phyloP scores from a whole-genome alignment of 2,329 filamentous ascomycete genomes.

The Pestalotiopsis fici region DNA sequence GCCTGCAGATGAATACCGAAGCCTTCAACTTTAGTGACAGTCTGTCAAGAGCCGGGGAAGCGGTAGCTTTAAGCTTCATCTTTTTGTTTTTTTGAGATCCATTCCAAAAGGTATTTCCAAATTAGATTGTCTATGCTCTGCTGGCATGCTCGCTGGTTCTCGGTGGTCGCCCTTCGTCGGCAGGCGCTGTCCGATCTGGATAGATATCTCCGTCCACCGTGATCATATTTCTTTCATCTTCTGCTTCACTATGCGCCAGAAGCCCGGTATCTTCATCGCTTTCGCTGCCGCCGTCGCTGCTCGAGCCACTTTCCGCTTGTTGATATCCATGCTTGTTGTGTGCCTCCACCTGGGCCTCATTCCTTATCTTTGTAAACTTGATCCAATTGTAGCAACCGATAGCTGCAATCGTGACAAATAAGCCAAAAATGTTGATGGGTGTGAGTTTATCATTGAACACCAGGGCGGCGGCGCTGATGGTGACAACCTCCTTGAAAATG shows the following conservation, averaged over 20 bases:
- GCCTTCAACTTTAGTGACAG: too few species aligned
- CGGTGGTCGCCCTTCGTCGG: background rate
- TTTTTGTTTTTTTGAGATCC: too few species aligned
- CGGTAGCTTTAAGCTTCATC: too few species aligned
- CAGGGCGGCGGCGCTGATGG: constrained; percentile 83
- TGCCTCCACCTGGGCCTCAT: constrained; percentile 63
- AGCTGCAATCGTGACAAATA: constrained; percentile 84
- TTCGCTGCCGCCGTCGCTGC: constrained; percentile 39
- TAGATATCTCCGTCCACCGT: constrained; percentile 42
- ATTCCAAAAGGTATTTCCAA: background rate
- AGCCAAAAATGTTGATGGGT: constrained; percentile 80
- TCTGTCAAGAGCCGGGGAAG: too few species aligned
- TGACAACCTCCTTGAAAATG: constrained; percentile 98
- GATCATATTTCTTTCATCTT: constrained; percentile 36
- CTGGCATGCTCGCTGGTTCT: background rate
- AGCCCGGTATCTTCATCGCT: constrained; percentile 51
- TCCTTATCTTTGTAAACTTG: constrained; percentile 87
- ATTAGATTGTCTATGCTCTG: background rate
- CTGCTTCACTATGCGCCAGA: constrained; percentile 40
- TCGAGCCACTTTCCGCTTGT: constrained; percentile 30
- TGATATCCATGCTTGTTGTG: constrained; percentile 39
- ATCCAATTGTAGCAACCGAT: constrained; percentile 93
- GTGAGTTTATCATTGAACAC: constrained; percentile 90
- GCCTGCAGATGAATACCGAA: too few species aligned
- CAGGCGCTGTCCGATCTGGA: constrained; percentile 17